A percentile compares a stretch with the other conserved stretches of the same genome.
phyloP scores from a whole-genome alignment of 148 eudicot genomes.

The Diospyros lotus region DNA sequence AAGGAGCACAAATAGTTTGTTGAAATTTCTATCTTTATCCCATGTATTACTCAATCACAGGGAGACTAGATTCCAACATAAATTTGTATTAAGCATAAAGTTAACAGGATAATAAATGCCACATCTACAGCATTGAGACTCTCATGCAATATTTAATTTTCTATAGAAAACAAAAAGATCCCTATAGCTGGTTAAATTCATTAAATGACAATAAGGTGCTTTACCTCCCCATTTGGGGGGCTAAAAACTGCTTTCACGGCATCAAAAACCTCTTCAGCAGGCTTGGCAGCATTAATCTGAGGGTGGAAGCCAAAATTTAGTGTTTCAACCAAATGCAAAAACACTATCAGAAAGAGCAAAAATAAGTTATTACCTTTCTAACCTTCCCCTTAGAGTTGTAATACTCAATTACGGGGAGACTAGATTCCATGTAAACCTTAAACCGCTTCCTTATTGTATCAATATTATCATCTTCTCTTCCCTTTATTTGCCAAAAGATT shows the following conservation, averaged over 20 bases:
- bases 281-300: conserved; percentile 72
- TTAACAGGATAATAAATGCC: too few species aligned
- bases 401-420: conserved; percentile 61
- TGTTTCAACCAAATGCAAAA: not conserved
- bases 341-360: not conserved
- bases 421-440: conserved; percentile 37
- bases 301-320: conserved; percentile 12
- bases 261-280: conserved; percentile 64
- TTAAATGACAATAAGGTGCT: not conserved
- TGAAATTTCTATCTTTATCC: conserved; percentile 63
- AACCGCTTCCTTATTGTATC: conserved; percentile 63
- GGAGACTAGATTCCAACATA: conserved; percentile 61
- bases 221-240: conserved; percentile 46
- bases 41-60: conserved; percentile 59
- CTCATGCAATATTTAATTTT: conserved; percentile 47
- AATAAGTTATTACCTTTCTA: conserved; percentile 40
- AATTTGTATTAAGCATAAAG: conserved; percentile 17
- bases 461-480: conserved; percentile 65
- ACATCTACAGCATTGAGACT: conserved; percentile 49
- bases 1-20: not conserved
- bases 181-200: too few species aligned
- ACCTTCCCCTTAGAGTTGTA: conserved; percentile 59
- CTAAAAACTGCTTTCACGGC: conserved; percentile 55
- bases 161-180: conserved; percentile 1
- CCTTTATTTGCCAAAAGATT: conserved; percentile 29